Percentiles rank a stretch among this genome's conserved stretches.
These are phyloP conservation scores for Talaromyces albobiverticillius DNA, from an alignment of 2,329 filamentous ascomycete genomes.

Conservation along the genomic window DNA sequence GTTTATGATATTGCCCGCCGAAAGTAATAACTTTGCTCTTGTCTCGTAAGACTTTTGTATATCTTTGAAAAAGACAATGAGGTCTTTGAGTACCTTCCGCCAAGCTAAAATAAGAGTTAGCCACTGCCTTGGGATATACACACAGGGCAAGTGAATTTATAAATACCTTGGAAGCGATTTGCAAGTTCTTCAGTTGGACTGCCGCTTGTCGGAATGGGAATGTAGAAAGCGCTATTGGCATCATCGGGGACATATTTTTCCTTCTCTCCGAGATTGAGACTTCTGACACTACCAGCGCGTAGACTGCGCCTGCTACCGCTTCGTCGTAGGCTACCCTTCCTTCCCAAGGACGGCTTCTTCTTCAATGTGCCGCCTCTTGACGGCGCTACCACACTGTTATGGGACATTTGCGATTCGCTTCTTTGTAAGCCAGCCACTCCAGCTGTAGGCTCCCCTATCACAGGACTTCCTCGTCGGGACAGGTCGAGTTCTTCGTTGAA, in stretches of 20 bases:
- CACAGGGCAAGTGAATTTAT: neutral
- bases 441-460: constrained; percentile 28
- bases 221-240: constrained; percentile 79
- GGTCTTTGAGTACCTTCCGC: constrained; percentile 91
- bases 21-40: constrained; percentile 75
- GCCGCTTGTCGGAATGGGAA: constrained; percentile 81
- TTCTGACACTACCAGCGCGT: constrained; percentile 81
- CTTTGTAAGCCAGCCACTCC: constrained; percentile 30
- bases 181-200: constrained; percentile 86
- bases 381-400: constrained; percentile 38
- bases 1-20: constrained; percentile 79
- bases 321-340: constrained; percentile 71
- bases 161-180: constrained; percentile 78
- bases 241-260: constrained; percentile 57
- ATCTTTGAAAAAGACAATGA: constrained; percentile 91
- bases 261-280: constrained; percentile 68
- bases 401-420: constrained; percentile 42
- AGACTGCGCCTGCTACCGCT: constrained; percentile 77
- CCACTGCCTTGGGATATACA: neutral
- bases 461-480: constrained; percentile 32
- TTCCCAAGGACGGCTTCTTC: constrained; percentile 79
- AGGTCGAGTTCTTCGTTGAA: constrained; percentile 40
- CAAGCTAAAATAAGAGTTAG: constrained; percentile 60
- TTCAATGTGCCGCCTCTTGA: constrained; percentile 71
- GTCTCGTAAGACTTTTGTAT: constrained; percentile 86